Conservation (phyloP, 129 eudicot species). For the Logfia minima region DNA sequence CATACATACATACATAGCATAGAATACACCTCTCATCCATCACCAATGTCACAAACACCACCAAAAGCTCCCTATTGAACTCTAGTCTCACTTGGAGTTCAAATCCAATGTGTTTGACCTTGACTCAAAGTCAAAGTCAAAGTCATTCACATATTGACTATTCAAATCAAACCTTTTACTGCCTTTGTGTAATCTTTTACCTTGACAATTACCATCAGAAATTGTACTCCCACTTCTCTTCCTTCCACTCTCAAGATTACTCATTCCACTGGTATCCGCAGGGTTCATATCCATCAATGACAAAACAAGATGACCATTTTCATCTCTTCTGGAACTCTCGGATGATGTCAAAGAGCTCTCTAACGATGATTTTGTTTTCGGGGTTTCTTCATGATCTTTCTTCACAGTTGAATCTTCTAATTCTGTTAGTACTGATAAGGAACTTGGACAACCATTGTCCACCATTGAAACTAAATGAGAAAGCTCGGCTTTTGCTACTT, state of each 20-base stretch:
- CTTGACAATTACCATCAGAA: slow-evolving; percentile 47
- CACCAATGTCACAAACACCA: slow-evolving; percentile 42
- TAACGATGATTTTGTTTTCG: slow-evolving; percentile 40
- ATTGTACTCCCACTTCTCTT: slow-evolving; percentile 57
- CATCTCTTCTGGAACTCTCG: slow-evolving; percentile 57
- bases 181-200: slow-evolving; percentile 39
- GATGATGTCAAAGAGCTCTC: slow-evolving; percentile 85
- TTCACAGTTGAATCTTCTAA: slow-evolving; percentile 43
- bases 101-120: slow-evolving; percentile 57
- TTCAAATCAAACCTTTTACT: slow-evolving; percentile 61
- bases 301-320: slow-evolving; percentile 44
- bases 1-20: slow-evolving; percentile 38
- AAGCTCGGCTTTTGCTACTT: slow-evolving; percentile 73
- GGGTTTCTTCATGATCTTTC: slow-evolving; percentile 27
- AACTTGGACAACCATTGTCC: slow-evolving; percentile 55
- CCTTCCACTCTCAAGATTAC: slow-evolving; percentile 35
- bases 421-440: slow-evolving; percentile 60
- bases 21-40: slow-evolving; percentile 34
- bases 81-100: slow-evolving; percentile 46
- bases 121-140: slow-evolving; percentile 60
- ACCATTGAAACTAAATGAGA: slow-evolving; percentile 83
- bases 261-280: slow-evolving; percentile 27
- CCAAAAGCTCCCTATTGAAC: slow-evolving; percentile 33
- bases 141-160: slow-evolving; percentile 49
- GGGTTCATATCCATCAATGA: slow-evolving; percentile 55